Base-by-base conservation (phyloP, 192 early-diverging fungal genomes). In the Coemansia sp. region DNA sequence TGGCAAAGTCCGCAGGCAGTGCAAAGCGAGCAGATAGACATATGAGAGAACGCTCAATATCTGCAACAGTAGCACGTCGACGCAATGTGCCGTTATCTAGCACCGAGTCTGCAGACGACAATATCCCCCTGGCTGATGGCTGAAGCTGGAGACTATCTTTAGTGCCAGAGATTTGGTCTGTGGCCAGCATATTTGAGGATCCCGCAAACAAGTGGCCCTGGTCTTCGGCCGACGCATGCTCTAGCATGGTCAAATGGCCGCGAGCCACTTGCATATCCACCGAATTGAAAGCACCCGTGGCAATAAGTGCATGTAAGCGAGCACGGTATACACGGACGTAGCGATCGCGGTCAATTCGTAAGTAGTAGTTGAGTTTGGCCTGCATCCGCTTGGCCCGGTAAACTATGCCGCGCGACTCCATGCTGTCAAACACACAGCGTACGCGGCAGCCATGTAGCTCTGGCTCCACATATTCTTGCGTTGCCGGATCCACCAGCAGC, bases 361-460 rank as follows among this genome's bases (percentile, higher is more conserved):
- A 18, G n/a, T 56, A 36, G 26, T 57, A 36, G 18, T 37, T 30
- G n/a, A 65, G 55, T 28, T 47, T 57, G 26, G 37, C 41, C 49
- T 44, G 55, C 62, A 65, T 65, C 26, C 62, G 62, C 21, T 51
- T 51, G 41, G 62, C 62, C 1, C 62, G 40, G 32, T 65, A 65
- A 4, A 65, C 34, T 8, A 65, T 51, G 31, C 55, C 62, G 16
- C 62, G 54, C 15, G 62, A 46, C 32, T 65, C 62, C 38, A 55
- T 49, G 26, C 55, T 37, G 23, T 65, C 62, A 15, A 65, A 58
- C 49, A 65, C 62, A 42, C 62, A 58, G 20, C 62, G 62, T 41
- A 65, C 62, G 36, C 62, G 62, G 15, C 48, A 46, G 49, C 52
- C 55, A 18, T 65, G 62, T 11, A 65, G 55, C 42, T 65, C 62